Evolutionary conservation across 1,284 basidiomycete genomes (phyloP), one percentile per base, ranked within the genome.

Genomic region (Ceratobasidium sp.): DNA sequence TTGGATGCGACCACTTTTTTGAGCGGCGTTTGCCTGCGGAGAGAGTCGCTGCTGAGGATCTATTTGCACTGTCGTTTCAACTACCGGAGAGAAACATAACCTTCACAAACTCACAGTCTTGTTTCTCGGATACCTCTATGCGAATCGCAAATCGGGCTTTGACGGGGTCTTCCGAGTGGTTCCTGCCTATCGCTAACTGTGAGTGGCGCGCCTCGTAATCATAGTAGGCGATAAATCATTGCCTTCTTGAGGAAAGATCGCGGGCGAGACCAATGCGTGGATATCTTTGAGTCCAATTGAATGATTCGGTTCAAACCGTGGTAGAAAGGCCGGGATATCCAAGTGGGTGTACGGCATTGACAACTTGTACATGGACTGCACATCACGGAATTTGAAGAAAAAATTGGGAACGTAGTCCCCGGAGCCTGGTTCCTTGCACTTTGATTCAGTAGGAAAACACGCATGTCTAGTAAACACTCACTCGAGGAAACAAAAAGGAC

Each of bases 351-450:
- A 74, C 51, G 71, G 71, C 34, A 54, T 74, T 17, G 44, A 46
- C 17, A 74, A 49, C 17, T 62, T 51, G 15, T 52, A 34, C 11
- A 64, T 8, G 15, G 71, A 62, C 32, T 64, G 46, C 8, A 43
- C 13, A 52, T 74, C 46, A 34, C 71, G 71, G 29, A 74, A 74
- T 49, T 57, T 74, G 54, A 74, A 74, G 59, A 64, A 64, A 37
- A 74, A 74, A 25, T 40, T 74, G 11, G 71, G 71, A n/a, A 46
- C 32, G 40, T 74, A 64, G 29, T 74, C 71, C 8, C 59, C 59
- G 19, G 71, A 62, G 15, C 71, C 71, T n/a, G 57, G 59, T 52
- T 74, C 71, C 71, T 74, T 19, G 17, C 32, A 8, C 22, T 25
- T 9, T 9, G 32, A 44, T 59, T 34, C 29, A 61, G 32, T 69